These are phyloP conservation scores for Exophiala viscosa DNA, from an alignment of 2,329 filamentous ascomycete species.

Conservation along the genomic window DNA sequence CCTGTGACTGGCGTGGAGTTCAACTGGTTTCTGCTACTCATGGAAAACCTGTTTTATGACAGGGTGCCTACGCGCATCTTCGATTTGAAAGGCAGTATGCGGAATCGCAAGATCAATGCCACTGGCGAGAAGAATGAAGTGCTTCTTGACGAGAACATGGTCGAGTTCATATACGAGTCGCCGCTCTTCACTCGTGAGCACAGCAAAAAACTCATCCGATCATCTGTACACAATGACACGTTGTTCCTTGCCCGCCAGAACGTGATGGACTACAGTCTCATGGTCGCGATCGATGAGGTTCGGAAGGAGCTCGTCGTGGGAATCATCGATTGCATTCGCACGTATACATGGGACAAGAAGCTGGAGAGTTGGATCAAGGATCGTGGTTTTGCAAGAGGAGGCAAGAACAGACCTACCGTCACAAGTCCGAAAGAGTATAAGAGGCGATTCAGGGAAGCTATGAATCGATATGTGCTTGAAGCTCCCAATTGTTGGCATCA, in stretches of 20 bases:
- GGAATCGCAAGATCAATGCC: constrained; percentile 93
- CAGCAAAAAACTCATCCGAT: constrained; percentile 86
- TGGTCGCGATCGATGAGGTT: constrained; percentile 93
- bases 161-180: constrained; percentile 97
- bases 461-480: constrained; percentile 73
- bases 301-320: constrained; percentile 90
- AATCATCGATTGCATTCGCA: constrained; percentile 97
- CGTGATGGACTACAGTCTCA: constrained; percentile 98
- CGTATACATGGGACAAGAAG: constrained; percentile 99
- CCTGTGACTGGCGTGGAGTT: constrained; percentile 86
- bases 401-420: constrained; percentile 83
- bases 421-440: constrained; percentile 98
- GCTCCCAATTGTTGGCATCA: constrained; percentile 50
- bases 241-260: constrained; percentile 91
- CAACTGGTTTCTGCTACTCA: constrained; percentile 88
- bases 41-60: constrained; percentile 98
- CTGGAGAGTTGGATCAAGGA: constrained; percentile 99
- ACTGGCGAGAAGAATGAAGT: constrained; percentile 97
- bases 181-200: constrained; percentile 94
- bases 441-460: constrained; percentile 89
- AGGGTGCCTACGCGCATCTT: constrained; percentile 84
- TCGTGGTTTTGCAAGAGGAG: constrained; percentile 70
- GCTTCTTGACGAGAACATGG: constrained; percentile 95
- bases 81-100: constrained; percentile 96
- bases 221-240: constrained; percentile 96